A percentile compares a stretch with the other conserved stretches of the same genome.
Evolutionary conservation across 2,329 filamentous ascomycete species (phyloP).

Genomic region (Lasiodiplodia citricola): DNA sequence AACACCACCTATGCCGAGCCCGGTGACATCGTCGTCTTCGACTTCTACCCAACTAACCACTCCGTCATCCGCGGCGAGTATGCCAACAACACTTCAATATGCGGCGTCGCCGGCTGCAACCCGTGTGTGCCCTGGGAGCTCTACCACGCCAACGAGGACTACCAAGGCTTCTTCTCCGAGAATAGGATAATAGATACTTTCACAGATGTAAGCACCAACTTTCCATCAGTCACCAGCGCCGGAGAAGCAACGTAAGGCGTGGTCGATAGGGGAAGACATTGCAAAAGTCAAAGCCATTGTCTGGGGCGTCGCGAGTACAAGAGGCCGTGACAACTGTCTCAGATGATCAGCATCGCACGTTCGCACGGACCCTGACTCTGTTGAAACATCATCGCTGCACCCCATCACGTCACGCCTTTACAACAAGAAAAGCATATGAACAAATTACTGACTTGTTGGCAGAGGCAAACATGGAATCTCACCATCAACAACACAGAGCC

Average conservation of each 20-base stretch:
- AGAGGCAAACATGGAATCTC: constrained; percentile 35
- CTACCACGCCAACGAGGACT: constrained; percentile 34
- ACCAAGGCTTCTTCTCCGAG: constrained; percentile 40
- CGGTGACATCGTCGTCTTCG: constrained; percentile 45
- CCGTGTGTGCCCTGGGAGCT: constrained; percentile 48
- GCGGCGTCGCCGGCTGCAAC: constrained; percentile 29
- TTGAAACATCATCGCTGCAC: background rate
- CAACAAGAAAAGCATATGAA: background rate
- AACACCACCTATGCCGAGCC: constrained; percentile 41
- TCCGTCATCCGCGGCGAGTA: constrained; percentile 50
- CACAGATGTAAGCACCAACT: constrained; percentile 34
- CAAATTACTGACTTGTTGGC: background rate
- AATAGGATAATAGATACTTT: constrained; percentile 35
- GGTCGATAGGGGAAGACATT: background rate
- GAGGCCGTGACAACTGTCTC: background rate
- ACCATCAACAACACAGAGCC: constrained; percentile 43
- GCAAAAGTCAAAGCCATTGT: background rate
- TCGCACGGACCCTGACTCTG: background rate
- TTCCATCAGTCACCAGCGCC: background rate
- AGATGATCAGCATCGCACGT: background rate
- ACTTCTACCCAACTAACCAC: constrained; percentile 51
- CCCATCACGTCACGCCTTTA: background rate
- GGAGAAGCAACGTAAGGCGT: background rate
- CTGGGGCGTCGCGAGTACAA: background rate
- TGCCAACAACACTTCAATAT: constrained; percentile 26